Evolutionary conservation across 1,284 basidiomycete genomes (phyloP), one percentile per base, ranked within the genome.

Genomic region (Meripilus lineatus): DNA sequence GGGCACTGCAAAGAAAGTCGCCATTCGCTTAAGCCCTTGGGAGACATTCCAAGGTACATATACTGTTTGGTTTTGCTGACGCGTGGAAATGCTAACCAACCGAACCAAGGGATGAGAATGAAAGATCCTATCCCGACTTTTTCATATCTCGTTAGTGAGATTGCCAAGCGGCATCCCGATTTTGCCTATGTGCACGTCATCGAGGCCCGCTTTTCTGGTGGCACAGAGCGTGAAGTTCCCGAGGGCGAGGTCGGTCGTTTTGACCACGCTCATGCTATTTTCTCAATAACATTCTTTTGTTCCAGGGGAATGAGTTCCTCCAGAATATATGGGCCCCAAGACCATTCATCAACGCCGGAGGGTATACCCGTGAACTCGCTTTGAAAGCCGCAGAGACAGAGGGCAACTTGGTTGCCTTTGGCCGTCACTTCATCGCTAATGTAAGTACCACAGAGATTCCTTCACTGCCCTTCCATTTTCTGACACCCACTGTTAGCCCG

Each of bases 21-120:
- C 65, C 0, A 61, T 85, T 40, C 69, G 81, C 7, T 48, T 83
- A 17, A 74, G 72, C 28, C 81, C 81, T 0, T 83, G 72, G 70
- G 63, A 62, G 38, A 50, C 44, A 4, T 68, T 52, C 47, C 58
- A 71, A 55, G 67, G 43, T 42, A 24, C 15, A 40, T 42, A 26
- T 20, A 14, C 10, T n/a, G 17, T n/a, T n/a, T n/a, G n/a, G n/a
- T n/a, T n/a, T n/a, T n/a, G n/a, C n/a, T n/a, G n/a, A n/a, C n/a
- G n/a, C n/a, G n/a, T n/a, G n/a, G n/a, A n/a, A n/a, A n/a, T n/a
- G n/a, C n/a, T n/a, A n/a, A n/a, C n/a, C n/a, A n/a, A n/a, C n/a
- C n/a, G n/a, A n/a, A n/a, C n/a, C 20, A 48, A 62, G 60, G 51
- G 1, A 71, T 70, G 64, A 50, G 62, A 52, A 68, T 68, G 64